Evolutionary conservation across 2,329 filamentous ascomycete genomes (phyloP).

Genomic region (Mycosphaerella arachidis): DNA sequence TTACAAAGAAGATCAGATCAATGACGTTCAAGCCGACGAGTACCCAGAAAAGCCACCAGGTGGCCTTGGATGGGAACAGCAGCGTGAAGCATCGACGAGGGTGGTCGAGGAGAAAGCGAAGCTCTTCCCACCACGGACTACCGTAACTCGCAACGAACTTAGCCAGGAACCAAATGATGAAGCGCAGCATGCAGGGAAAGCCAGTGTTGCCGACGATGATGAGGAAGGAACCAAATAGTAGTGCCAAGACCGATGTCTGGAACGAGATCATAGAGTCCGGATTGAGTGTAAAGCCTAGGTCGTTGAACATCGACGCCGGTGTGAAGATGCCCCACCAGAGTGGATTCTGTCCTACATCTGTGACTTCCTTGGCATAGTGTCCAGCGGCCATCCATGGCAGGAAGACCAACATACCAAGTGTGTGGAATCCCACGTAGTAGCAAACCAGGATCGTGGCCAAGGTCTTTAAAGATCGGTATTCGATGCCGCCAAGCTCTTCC

Average conservation of each 20-base stretch:
- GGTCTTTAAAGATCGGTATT: conserved; percentile 88
- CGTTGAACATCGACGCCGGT: conserved; percentile 82
- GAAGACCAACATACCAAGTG: conserved; percentile 69
- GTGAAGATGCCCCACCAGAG: conserved; percentile 94
- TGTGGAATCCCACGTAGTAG: conserved; percentile 81
- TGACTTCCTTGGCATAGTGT: conserved; percentile 61
- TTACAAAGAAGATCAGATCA: conserved; percentile 85
- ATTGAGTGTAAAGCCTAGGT: conserved; percentile 88
- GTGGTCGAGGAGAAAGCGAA: conserved; percentile 87
- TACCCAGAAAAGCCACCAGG: conserved; percentile 93
- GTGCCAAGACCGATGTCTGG: conserved; percentile 66
- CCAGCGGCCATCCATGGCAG: conserved; percentile 71
- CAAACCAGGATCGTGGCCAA: conserved; percentile 68
- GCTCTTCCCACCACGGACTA: conserved; percentile 79
- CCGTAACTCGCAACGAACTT: conserved; percentile 57
- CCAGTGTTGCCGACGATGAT: conserved; percentile 94
- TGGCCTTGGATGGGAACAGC: conserved; percentile 82
- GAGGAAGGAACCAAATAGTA: conserved; percentile 76
- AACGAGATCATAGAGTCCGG: conserved; percentile 94
- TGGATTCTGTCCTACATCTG: conserved; percentile 55
- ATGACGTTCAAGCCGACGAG: conserved; percentile 75
- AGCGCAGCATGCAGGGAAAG: conserved; percentile 89
- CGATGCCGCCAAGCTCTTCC: conserved; percentile 92
- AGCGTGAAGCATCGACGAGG: conserved; percentile 94
- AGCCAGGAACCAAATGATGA: conserved; percentile 81